Percentiles rank a stretch among this genome's conserved stretches.
Evolutionary conservation across 176 grass and related monocot genomes (phyloP).

Genomic region (Hsuehochloa calcarea): DNA sequence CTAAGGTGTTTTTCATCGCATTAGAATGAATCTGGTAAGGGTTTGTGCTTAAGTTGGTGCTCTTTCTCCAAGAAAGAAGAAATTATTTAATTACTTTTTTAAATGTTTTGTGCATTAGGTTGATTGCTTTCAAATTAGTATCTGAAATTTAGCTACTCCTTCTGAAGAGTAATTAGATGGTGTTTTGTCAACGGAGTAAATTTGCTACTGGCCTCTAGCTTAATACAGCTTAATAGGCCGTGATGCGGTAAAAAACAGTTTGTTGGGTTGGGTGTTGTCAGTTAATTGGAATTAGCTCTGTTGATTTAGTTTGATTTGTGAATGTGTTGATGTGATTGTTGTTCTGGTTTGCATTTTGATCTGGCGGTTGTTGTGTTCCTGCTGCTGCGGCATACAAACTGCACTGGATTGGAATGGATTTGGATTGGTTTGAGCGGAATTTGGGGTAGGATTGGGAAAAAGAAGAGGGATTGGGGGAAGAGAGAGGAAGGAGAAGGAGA

Average conservation of each 20-base stretch:
- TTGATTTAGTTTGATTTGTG: not conserved
- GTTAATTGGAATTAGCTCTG: not conserved
- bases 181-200: not conserved
- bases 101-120: not conserved
- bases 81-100: not conserved
- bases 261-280: not conserved
- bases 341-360: not conserved
- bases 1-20: not conserved
- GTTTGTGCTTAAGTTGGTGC: too few species aligned
- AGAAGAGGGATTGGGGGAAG: not conserved
- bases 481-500: not conserved
- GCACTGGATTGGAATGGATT: not conserved
- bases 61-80: not conserved
- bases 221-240: not conserved
- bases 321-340: not conserved
- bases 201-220: not conserved
- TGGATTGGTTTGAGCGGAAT: not conserved
- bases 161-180: not conserved
- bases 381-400: not conserved
- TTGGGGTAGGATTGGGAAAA: not conserved
- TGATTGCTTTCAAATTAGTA: not conserved
- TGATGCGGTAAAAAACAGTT: not conserved
- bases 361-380: not conserved
- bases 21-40: not conserved
- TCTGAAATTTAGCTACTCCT: not conserved